Evolutionary conservation across 345 rosid genomes (phyloP).

Genomic region (Camelina sativa): DNA sequence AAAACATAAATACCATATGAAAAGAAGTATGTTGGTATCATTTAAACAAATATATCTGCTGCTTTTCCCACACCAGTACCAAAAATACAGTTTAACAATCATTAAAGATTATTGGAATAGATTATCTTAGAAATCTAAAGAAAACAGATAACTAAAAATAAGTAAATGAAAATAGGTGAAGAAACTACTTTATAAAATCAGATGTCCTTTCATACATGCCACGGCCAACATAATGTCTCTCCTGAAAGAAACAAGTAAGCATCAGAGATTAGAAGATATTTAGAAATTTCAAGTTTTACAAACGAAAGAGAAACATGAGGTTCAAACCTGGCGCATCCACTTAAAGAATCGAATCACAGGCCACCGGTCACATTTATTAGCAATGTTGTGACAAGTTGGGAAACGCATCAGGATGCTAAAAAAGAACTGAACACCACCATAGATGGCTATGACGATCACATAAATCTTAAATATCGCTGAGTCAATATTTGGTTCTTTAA

Average conservation of each 20-base stretch:
- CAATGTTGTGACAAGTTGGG: conserved; percentile 79
- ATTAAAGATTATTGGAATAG: conserved; percentile 15
- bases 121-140: conserved; percentile 24
- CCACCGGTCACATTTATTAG: conserved; percentile 84
- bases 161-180: conserved; percentile 18
- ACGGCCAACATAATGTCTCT: conserved; percentile 90
- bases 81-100: conserved; percentile 24
- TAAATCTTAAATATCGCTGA: conserved; percentile 65
- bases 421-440: conserved; percentile 82
- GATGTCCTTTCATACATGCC: conserved; percentile 93
- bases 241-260: conserved; percentile 53
- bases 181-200: conserved; percentile 81
- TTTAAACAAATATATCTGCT: conserved; percentile 29
- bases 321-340: conserved; percentile 97
- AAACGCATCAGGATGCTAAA: conserved; percentile 86
- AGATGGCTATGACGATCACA: conserved; percentile 74
- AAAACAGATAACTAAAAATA: conserved; percentile 16
- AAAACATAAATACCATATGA: neutral
- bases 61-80: conserved; percentile 25
- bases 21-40: conserved; percentile 13
- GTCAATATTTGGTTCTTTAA: conserved; percentile 59
- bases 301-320: conserved; percentile 20
- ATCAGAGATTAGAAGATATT: conserved; percentile 22
- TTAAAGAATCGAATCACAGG: conserved; percentile 74
- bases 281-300: conserved; percentile 8